Base-by-base conservation (phyloP, 441 rosid species). In the Cnidoscolus chayamansa region DNA sequence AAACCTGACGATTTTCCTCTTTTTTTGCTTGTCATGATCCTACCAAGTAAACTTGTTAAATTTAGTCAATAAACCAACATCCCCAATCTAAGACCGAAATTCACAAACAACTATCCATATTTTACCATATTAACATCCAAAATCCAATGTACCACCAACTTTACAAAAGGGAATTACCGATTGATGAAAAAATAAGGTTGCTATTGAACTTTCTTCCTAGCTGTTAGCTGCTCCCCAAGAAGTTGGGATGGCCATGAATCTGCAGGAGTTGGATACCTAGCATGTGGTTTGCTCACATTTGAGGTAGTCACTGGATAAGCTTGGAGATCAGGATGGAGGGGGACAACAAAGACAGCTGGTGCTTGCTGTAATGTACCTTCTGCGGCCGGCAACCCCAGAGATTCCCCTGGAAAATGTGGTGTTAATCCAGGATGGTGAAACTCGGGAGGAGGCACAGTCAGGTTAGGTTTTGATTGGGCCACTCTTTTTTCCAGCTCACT, bases 231-330 rank as follows among this genome's bases (percentile, higher is more conserved):
- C 73, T 87, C 90, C 40, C 83, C 87, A 48, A 94, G 93, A 70
- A 94, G 85, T 67, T 84, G 88, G 40, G 88, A 86, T 15, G 97
- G 86, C 98, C 98, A 94, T 0, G 90, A 86, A 80, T 94, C 97
- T 40, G 86, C 78, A 0, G 87, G 78, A 0, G 87, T 88, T 8
- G 91, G 94, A 73, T 92, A 94, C 79, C 98, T 85, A 16, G 98
- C 91, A 73, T 90, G 92, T 0, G 98, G 98, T 76, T 92, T 94
- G 76, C 94, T 87, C 72, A 94, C 87, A 55, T 82, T 68, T 37
- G 90, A 69, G 69, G 81, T 19, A 19, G 78, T 67, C 54, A 56
- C 0, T 0, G 80, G 73, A 75, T 77, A 82, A 43, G 86, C 71
- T 43, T 82, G 89, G 51, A 77, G 73, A 74, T 86, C 84, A 0